Conservation (phyloP, 1,284 basidiomycete species). For the Porodaedalea pini region DNA sequence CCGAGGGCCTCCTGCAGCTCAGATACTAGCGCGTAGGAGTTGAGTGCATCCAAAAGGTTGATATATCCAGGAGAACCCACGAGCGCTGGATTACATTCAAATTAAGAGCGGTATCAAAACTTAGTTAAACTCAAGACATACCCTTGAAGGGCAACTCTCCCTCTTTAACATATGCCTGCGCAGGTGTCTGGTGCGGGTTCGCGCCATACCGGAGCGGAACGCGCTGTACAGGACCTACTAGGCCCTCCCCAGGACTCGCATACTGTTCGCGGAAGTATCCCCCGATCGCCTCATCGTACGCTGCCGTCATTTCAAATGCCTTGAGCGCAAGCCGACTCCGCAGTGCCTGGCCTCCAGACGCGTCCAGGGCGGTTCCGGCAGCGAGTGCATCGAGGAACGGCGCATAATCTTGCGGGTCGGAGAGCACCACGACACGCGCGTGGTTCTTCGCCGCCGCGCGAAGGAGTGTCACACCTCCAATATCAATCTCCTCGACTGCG, state of each 20-base stretch:
- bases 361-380: constrained; percentile 49
- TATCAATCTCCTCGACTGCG: constrained; percentile 96
- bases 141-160: constrained; percentile 94
- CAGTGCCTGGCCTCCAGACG: constrained; percentile 62
- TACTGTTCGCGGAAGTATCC: constrained; percentile 98
- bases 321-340: constrained; percentile 88
- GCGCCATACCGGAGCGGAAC: constrained; percentile 92
- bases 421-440: constrained; percentile 87
- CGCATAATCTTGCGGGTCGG: constrained; percentile 91
- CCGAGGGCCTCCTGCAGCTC: constrained; percentile 85
- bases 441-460: constrained; percentile 99
- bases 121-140: constrained; percentile 33
- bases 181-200: constrained; percentile 98
- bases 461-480: constrained; percentile 96
- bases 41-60: constrained; percentile 97
- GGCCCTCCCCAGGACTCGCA: constrained; percentile 72
- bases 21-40: constrained; percentile 95
- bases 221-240: constrained; percentile 74
- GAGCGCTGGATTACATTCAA: constrained; percentile 52
- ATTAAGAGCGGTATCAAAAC: background rate
- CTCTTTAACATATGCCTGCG: constrained; percentile 90
- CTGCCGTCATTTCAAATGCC: constrained; percentile 95
- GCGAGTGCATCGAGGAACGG: constrained; percentile 79
- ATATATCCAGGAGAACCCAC: constrained; percentile 98
- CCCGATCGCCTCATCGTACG: constrained; percentile 94